A percentile compares a stretch with the other conserved stretches of the same genome.
These are phyloP conservation scores for Phlyctochytrium arcticum DNA, from an alignment of 192 early-diverging fungal genomes.

Conservation along the genomic window DNA sequence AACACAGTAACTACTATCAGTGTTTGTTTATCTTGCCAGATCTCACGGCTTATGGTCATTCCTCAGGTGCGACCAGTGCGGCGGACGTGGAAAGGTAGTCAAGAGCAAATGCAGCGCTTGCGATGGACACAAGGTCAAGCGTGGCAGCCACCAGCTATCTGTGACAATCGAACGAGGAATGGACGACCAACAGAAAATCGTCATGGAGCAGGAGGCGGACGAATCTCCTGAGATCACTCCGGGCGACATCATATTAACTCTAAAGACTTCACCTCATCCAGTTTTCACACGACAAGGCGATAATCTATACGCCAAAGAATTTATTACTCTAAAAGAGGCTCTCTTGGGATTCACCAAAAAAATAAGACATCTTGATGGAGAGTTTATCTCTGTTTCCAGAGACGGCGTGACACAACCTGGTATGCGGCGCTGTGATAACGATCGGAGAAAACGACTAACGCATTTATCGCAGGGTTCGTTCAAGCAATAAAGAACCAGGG, in stretches of 20 bases:
- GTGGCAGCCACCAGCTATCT: constrained; percentile 75
- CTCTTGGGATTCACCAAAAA: constrained; percentile 75
- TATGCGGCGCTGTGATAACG: too few species aligned
- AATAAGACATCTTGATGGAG: constrained; percentile 76
- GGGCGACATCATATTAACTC: constrained; percentile 80
- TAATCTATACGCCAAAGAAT: constrained; percentile 71
- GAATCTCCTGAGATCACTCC: constrained; percentile 84
- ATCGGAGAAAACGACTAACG: too few species aligned
- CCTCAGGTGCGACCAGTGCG: constrained; percentile 77
- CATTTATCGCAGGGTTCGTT: constrained; percentile 76
- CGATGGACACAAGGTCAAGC: constrained; percentile 77
- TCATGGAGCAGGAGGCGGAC: constrained; percentile 87
- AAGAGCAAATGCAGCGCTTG: constrained; percentile 77
- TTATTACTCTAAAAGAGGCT: constrained; percentile 73
- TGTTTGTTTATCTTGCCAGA: background rate
- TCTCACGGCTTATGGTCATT: background rate
- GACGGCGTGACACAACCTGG: constrained; percentile 59
- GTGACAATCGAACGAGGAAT: constrained; percentile 82
- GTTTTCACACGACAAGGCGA: constrained; percentile 72
- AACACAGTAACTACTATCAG: constrained; percentile 44
- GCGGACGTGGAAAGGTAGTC: constrained; percentile 85
- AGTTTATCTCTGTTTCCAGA: constrained; percentile 38
- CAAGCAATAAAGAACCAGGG: constrained; percentile 76
- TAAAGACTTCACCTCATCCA: constrained; percentile 66
- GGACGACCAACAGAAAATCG: constrained; percentile 63